Evolutionary conservation across 2,329 filamentous ascomycete genomes (phyloP), one percentile per base, ranked within the genome.

Genomic region (Zasmidium cellare): DNA sequence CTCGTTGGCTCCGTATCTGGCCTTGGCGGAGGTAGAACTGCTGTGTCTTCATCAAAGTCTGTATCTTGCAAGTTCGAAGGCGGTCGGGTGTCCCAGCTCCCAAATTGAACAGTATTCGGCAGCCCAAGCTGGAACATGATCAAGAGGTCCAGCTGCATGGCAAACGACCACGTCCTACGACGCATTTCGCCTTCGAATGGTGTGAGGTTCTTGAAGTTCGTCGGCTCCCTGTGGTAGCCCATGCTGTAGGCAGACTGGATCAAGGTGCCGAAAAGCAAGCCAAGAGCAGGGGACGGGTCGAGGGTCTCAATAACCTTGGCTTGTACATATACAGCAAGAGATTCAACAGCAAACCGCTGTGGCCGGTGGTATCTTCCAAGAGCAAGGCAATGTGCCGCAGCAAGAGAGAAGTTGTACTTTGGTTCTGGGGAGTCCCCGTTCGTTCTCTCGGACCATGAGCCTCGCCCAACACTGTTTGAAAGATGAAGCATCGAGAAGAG

Each of bases 91-190:
- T 81, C 77, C 50, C 67, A 70, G n/a, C 75, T 71, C 16, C 68
- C 65, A 16, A 71, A 62, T 49, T 72, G 72, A n/a, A 80, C 72
- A 70, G 77, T 75, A 38, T 76, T 76, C 1, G 79, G 78, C 12
- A 80, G 65, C 0, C 78, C 78, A 38, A 78, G 70, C 55, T 79
- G 74, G 28, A 76, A 77, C 0, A 76, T 78, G 45, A 77, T 68
- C 5, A 79, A 58, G 0, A 76, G 65, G 23, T 80, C 78, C 2
- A 79, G 57, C 51, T 77, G 75, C 23, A 72, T 71, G 2, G 77
- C 60, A 0, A 72, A 69, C 7, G 72, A 68, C 77, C 77, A 80
- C 0, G 74, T 63, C 1, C 78, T 68, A 45, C 75, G 70, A 16
- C 78, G 70, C 76, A 80, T 80, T 58, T 80, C 77, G 0, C 71